These are phyloP conservation scores for Juglanconis sp. DNA, from an alignment of 2,329 filamentous ascomycete genomes.

Conservation along the genomic window DNA sequence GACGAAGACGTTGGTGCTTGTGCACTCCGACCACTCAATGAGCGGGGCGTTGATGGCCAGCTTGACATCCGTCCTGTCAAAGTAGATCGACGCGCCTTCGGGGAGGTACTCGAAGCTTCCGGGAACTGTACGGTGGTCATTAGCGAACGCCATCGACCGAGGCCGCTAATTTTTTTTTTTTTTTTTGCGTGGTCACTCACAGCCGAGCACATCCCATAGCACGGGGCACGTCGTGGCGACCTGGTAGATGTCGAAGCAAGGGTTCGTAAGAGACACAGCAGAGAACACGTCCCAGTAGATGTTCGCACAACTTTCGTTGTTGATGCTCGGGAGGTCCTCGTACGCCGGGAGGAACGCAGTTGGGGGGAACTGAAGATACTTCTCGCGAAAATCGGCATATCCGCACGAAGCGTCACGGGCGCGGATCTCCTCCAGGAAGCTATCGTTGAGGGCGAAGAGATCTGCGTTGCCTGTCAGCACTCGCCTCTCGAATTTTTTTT, in stretches of 20 bases:
- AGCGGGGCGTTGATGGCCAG: constrained; percentile 30
- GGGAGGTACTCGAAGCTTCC: constrained; percentile 64
- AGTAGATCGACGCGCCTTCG: constrained; percentile 61
- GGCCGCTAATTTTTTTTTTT: neutral
- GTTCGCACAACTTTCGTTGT: constrained; percentile 48
- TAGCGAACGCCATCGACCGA: neutral
- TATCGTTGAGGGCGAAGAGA: constrained; percentile 63
- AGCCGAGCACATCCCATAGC: constrained; percentile 66
- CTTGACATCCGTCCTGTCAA: constrained; percentile 69
- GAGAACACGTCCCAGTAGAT: constrained; percentile 54
- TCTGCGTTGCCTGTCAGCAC: constrained; percentile 15
- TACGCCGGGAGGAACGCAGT: constrained; percentile 53
- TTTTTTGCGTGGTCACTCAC: neutral
- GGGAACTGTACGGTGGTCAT: constrained; percentile 38
- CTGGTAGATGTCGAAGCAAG: constrained; percentile 77
- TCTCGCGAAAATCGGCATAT: constrained; percentile 56
- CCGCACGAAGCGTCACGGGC: constrained; percentile 55
- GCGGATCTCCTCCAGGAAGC: constrained; percentile 51
- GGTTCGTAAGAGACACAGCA: constrained; percentile 59
- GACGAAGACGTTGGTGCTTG: constrained; percentile 35
- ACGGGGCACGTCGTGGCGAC: constrained; percentile 70
- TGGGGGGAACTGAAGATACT: constrained; percentile 68
- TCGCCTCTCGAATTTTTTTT: too few species aligned
- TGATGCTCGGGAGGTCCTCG: constrained; percentile 31
- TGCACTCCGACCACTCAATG: constrained; percentile 55